Evolutionary conservation across 2,329 filamentous ascomycete genomes (phyloP).

Genomic region (Fusarium brachygibbosum): DNA sequence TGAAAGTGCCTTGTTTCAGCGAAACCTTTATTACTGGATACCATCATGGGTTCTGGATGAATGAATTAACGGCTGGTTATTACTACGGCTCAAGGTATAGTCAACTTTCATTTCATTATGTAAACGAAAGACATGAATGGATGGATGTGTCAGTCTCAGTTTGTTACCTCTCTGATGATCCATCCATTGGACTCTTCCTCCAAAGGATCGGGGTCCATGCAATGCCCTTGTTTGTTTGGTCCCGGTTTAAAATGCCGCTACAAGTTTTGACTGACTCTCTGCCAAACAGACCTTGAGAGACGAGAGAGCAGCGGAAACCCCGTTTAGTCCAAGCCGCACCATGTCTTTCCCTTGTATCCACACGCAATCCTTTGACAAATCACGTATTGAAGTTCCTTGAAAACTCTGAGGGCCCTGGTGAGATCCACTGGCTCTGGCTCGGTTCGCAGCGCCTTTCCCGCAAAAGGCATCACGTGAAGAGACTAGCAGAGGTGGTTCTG

Average conservation of each 20-base stretch:
- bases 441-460: constrained; percentile 14
- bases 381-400: constrained; percentile 5
- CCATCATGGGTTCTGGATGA: neutral
- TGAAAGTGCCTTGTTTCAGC: neutral
- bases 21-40: neutral
- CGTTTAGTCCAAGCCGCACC: constrained; percentile 21
- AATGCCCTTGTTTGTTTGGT: neutral
- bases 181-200: neutral
- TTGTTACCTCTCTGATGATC: neutral
- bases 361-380: constrained; percentile 27
- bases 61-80: neutral
- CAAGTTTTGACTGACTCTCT: neutral
- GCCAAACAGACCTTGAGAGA: neutral
- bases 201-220: constrained; percentile 17
- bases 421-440: constrained; percentile 9
- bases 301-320: neutral
- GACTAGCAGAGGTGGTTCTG: too few species aligned
- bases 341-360: constrained; percentile 13
- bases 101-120: constrained; percentile 14
- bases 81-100: neutral
- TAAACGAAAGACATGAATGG: constrained; percentile 11
- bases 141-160: neutral
- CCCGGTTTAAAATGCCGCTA: constrained; percentile 29
- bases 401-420: constrained; percentile 27
- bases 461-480: constrained; percentile 31